A percentile compares a stretch with the other conserved stretches of the same genome.
Conservation (phyloP, 306 rosid species). For the barrel medic (Medicago truncatula) region MtrunA17r5.0-ANR NC_053045.1:35843001-35843500, state of each 20-base stretch:
- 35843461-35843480: conserved; percentile 21
- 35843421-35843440: not conserved
- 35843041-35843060: conserved; percentile 74
- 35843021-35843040: conserved; percentile 78
- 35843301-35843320: conserved; percentile 41
- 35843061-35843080: conserved; percentile 85
- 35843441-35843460: not conserved
- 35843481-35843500: conserved; percentile 34
- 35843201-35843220: conserved; percentile 60
- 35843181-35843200: conserved; percentile 75
- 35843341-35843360: conserved; percentile 55
- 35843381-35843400: no score
- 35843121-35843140: conserved; percentile 56
- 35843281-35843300: conserved; percentile 54
- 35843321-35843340: conserved; percentile 54
- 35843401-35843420: no score
- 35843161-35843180: conserved; percentile 69
- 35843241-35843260: not conserved
- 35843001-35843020: conserved; percentile 74
- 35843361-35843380: conserved; percentile 43
- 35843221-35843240: conserved; percentile 47
- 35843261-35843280: conserved; percentile 45
- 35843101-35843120: conserved; percentile 63
- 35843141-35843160: conserved; percentile 80
- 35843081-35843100: conserved; percentile 69